Conservation (phyloP, 2,329 filamentous ascomycete genomes). For the Chlorencoelia australis region DNA sequence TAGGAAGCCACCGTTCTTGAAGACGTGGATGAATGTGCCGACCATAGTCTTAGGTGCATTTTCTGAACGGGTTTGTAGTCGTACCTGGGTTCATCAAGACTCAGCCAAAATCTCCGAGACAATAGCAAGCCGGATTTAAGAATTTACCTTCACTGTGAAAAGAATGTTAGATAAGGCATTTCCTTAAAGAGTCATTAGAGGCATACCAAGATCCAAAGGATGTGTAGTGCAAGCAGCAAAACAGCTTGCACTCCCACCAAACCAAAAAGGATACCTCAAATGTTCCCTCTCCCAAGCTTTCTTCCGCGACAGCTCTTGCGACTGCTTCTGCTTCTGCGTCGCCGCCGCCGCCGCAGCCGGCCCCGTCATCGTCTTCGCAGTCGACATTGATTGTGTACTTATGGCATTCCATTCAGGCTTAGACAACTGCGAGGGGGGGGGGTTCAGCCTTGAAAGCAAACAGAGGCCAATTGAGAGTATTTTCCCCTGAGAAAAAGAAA, state of each 20-base stretch:
- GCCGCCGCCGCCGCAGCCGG: constrained; percentile 5
- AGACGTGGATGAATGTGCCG: constrained; percentile 74
- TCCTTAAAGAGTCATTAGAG: constrained; percentile 12
- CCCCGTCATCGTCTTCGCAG: too few species aligned
- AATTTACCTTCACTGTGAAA: constrained; percentile 21
- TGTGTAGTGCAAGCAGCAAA: constrained; percentile 88
- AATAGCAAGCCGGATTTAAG: background rate
- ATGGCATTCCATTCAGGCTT: too few species aligned
- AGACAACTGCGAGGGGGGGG: too few species aligned
- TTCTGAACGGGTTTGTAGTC: constrained; percentile 73
- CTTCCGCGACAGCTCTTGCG: constrained; percentile 13
- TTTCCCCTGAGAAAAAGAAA: too few species aligned
- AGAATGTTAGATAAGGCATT: background rate
- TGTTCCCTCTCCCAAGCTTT: constrained; percentile 18
- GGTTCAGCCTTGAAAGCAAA: too few species aligned
- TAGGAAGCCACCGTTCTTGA: constrained; percentile 62
- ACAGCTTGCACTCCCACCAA: constrained; percentile 88
- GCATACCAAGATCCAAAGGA: constrained; percentile 80
- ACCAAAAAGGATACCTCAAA: constrained; percentile 80
- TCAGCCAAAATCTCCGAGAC: too few species aligned
- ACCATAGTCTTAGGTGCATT: constrained; percentile 72
- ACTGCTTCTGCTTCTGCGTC: constrained; percentile 11
- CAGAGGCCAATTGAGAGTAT: too few species aligned
- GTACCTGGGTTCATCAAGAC: constrained; percentile 59
- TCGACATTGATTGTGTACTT: too few species aligned